Evolutionary conservation across 345 rosid genomes (phyloP).

Genomic region (Chamaenerion angustifolium): DNA sequence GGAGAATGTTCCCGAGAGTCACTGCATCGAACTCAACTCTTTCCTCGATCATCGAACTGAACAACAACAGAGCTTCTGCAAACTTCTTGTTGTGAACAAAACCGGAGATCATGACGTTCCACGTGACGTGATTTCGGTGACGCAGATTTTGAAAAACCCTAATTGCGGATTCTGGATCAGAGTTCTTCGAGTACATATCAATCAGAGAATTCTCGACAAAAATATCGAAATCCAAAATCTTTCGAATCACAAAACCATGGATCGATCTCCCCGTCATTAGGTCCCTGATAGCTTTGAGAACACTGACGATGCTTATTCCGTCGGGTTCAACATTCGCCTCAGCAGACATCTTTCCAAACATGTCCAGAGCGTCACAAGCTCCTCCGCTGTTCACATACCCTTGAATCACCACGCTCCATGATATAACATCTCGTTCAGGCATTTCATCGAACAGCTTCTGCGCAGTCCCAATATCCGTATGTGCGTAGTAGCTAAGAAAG

Average conservation of each 20-base stretch:
- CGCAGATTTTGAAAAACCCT: constrained; percentile 29
- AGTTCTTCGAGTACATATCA: constrained; percentile 51
- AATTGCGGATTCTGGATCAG: constrained; percentile 31
- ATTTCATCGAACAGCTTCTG: constrained; percentile 59
- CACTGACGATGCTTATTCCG: constrained; percentile 27
- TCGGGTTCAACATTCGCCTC: constrained; percentile 29
- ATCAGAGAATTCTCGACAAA: constrained; percentile 47
- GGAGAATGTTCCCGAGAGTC: constrained; percentile 42
- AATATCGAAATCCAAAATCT: constrained; percentile 33
- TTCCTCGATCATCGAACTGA: constrained; percentile 30
- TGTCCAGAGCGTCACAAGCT: constrained; percentile 21
- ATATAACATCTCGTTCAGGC: constrained; percentile 43
- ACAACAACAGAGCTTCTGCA: constrained; percentile 27
- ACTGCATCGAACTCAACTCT: constrained; percentile 31
- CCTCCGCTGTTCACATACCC: constrained; percentile 34
- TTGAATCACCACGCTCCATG: constrained; percentile 51
- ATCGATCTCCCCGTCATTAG: constrained; percentile 29
- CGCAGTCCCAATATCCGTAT: constrained; percentile 20
- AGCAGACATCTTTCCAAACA: constrained; percentile 41
- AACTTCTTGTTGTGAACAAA: constrained; percentile 31
- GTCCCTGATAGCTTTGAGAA: constrained; percentile 38
- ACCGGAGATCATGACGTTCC: constrained; percentile 60
- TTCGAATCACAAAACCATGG: constrained; percentile 33
- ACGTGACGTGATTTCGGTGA: constrained; percentile 33
- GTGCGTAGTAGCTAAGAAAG: constrained; percentile 23